phyloP scores from a whole-genome alignment of 768 basidiomycete genomes.

The Psilocybe cyanescens region DNA sequence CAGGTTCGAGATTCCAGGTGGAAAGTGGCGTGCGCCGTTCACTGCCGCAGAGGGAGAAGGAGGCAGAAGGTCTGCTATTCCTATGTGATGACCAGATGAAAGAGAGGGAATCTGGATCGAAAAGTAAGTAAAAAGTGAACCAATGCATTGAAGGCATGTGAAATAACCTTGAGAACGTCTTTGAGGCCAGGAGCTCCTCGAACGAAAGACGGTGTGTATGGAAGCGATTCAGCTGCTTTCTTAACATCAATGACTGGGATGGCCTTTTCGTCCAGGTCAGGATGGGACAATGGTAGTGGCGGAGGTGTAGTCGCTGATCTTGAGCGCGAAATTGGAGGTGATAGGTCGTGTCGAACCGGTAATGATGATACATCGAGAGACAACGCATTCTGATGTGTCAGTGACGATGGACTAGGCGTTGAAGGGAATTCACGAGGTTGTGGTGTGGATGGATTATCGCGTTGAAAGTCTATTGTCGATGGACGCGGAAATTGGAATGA shows the following conservation, averaged over 20 bases:
- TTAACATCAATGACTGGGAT: slow-evolving; percentile 6
- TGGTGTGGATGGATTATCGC: background rate
- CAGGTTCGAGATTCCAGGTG: slow-evolving; percentile 20
- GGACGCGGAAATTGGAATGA: slow-evolving; percentile 46
- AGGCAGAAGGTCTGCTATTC: slow-evolving; percentile 70
- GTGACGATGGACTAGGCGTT: slow-evolving; percentile 7
- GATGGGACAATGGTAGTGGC: slow-evolving; percentile 15
- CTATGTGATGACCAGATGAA: slow-evolving; percentile 71
- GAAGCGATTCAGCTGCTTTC: slow-evolving; percentile 10
- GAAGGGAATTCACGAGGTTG: slow-evolving; percentile 2
- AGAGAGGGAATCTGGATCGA: slow-evolving; percentile 60
- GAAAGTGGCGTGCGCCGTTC: slow-evolving; percentile 38
- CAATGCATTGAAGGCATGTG: background rate
- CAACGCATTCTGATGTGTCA: slow-evolving; percentile 58
- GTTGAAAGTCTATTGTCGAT: slow-evolving; percentile 6
- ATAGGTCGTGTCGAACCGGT: slow-evolving; percentile 23
- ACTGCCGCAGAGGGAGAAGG: slow-evolving; percentile 54
- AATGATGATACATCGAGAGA: slow-evolving; percentile 53
- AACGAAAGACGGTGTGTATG: slow-evolving; percentile 2
- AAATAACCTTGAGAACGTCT: slow-evolving; percentile 70
- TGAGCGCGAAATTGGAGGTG: slow-evolving; percentile 41
- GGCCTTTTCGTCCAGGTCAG: slow-evolving; percentile 4
- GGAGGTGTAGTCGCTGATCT: slow-evolving; percentile 49
- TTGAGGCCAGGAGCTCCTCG: slow-evolving; percentile 62
- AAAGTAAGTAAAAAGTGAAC: background rate